These are phyloP conservation scores for Phytophthora fragariaefolia DNA, from an alignment of 352 stramenopile species.

Conservation along the genomic window DNA sequence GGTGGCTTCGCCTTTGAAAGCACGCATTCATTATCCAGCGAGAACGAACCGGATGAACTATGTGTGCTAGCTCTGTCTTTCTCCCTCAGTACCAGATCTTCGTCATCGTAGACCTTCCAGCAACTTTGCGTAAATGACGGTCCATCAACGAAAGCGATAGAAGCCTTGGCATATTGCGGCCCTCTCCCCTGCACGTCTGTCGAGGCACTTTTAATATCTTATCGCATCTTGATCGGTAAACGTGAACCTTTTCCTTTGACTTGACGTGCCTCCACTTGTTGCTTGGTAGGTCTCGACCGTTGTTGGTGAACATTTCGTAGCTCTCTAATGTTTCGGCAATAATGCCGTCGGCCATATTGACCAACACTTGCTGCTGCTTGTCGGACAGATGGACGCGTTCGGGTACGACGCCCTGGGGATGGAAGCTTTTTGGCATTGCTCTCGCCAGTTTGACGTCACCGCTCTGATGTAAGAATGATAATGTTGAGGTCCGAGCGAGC, in stretches of 20 bases:
- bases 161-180: conserved; percentile 46
- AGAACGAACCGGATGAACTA: conserved; percentile 45
- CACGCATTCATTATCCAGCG: conserved; percentile 28
- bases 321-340: conserved; percentile 63
- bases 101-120: conserved; percentile 25
- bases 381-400: conserved; percentile 28
- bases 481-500: not conserved
- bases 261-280: conserved; percentile 66
- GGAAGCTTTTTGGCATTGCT: conserved; percentile 26
- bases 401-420: conserved; percentile 12
- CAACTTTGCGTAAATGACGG: conserved; percentile 27
- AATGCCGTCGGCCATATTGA: conserved; percentile 55
- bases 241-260: conserved; percentile 56
- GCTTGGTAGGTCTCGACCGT: conserved; percentile 40
- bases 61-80: conserved; percentile 35
- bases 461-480: not conserved
- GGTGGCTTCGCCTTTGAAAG: conserved; percentile 31
- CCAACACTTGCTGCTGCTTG: conserved; percentile 45
- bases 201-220: conserved; percentile 5
- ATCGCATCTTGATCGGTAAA: conserved; percentile 57
- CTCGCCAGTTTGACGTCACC: not conserved
- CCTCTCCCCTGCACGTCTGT: conserved; percentile 23
- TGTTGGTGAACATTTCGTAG: conserved; percentile 56
- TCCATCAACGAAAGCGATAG: conserved; percentile 47
- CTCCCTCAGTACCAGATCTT: conserved; percentile 7